Evolutionary conservation across 2,329 filamentous ascomycete genomes (phyloP), one percentile per base, ranked within the genome.

Genomic region (Diaporthe velutina): DNA sequence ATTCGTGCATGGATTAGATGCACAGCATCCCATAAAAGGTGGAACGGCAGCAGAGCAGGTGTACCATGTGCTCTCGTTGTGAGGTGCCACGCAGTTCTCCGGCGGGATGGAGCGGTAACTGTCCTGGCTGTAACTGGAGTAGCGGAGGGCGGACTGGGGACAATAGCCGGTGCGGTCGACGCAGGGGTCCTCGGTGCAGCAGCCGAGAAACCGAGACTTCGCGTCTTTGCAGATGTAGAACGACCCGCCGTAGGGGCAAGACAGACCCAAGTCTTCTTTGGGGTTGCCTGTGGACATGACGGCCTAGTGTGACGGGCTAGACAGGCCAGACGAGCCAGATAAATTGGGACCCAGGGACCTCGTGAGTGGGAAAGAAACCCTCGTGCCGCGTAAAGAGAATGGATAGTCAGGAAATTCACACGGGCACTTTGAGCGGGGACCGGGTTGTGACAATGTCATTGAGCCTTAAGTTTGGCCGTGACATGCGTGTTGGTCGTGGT

Each of bases 21-120:
- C 76, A 73, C 85, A 86, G 67, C 85, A 86, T 28, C 85, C 85
- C 25, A 86, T 66, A 40, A 85, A 86, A 0, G 84, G 80, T n/a
- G 83, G 81, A 0, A 25, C 73, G 1, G 77, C 78, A 1, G 61
- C 67, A 2, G 76, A 40, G 68, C 85, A 86, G 1, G 81, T 79
- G 66, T 82, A 85, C 83, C 84, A 86, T 0, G 68, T 64, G 7
- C 68, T 57, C 15, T 78, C 76, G 3, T 78, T 76, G 5, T 77
- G 77, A 17, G 70, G 70, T 12, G 68, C 40, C 54, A 77, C 71
- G 71, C 85, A 86, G 7, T 76, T 76, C 72, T 86, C 84, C 1
- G 76, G 57, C 0, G 75, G 78, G 8, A 86, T 82, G 1, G 77
- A 70, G 0, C 74, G 52, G 73, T 82, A 82, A 12, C 73, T 75